Conservation (phyloP, 371 early-diverging fungal genomes). For the Mortierella sp. region DNA sequence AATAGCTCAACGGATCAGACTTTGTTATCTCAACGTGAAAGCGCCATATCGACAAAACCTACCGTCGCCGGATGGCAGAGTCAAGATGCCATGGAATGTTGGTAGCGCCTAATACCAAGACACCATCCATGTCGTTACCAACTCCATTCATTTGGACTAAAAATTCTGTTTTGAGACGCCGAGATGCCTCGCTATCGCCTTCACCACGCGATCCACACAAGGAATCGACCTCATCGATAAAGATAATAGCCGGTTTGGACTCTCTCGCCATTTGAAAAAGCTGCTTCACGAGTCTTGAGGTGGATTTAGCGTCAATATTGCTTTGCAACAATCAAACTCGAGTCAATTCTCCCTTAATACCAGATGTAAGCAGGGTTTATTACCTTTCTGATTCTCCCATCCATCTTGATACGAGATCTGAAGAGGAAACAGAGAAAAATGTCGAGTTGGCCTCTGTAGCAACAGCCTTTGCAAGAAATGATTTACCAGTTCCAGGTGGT, state of each 20-base stretch:
- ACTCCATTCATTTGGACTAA: constrained; percentile 99
- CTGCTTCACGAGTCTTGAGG: constrained; percentile 87
- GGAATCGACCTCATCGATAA: constrained; percentile 99
- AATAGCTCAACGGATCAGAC: not conserved
- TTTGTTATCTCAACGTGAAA: too few species aligned
- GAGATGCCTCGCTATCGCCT: constrained; percentile 94
- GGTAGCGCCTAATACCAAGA: constrained; percentile 96
- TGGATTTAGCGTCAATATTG: not conserved
- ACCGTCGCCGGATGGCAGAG: constrained; percentile 92
- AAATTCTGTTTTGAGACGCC: constrained; percentile 96
- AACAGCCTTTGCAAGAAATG: constrained; percentile 96
- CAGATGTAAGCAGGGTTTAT: not conserved
- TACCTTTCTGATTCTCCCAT: constrained; percentile 98
- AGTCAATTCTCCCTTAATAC: too few species aligned
- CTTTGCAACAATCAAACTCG: not conserved
- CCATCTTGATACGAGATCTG: constrained; percentile 81
- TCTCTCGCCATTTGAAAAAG: constrained; percentile 96
- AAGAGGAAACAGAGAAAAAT: constrained; percentile 97
- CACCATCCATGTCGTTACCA: constrained; percentile 93
- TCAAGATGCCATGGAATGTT: constrained; percentile 98
- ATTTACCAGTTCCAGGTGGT: constrained; percentile 97
- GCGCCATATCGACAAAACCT: too few species aligned
- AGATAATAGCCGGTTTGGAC: constrained; percentile 94
- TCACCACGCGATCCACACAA: constrained; percentile 95
- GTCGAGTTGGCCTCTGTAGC: constrained; percentile 97